Evolutionary conservation across 352 stramenopile species (phyloP).

Genomic region (Globisporangium okanoganense): DNA sequence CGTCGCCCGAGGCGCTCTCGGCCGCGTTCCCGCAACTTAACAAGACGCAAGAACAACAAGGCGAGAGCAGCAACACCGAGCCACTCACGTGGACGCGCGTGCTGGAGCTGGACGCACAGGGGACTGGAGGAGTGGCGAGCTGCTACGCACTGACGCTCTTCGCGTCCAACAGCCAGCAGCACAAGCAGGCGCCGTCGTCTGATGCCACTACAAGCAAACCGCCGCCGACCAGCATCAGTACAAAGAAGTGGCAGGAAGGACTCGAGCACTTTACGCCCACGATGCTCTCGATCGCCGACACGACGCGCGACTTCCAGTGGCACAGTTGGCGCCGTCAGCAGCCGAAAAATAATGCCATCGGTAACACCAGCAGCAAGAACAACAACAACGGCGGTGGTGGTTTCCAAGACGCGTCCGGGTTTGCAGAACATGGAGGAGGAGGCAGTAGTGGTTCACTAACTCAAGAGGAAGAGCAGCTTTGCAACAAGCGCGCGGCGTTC

Average conservation of each 20-base stretch:
- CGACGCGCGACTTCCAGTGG: constrained; percentile 40
- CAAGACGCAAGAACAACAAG: background rate
- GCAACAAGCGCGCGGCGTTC: constrained; percentile 27
- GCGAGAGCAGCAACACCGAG: constrained; percentile 7
- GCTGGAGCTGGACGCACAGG: constrained; percentile 25
- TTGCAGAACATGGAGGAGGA: background rate
- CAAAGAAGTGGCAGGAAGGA: constrained; percentile 49
- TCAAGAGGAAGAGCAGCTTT: constrained; percentile 19
- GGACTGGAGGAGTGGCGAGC: constrained; percentile 13
- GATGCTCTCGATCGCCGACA: constrained; percentile 66
- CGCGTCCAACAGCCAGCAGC: constrained; percentile 12
- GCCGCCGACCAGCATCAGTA: background rate
- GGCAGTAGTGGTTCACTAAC: background rate
- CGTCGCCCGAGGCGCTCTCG: constrained; percentile 27
- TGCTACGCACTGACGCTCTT: constrained; percentile 57
- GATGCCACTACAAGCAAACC: background rate
- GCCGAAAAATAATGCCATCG: background rate
- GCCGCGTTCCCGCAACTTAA: constrained; percentile 16
- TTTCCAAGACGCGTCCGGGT: background rate
- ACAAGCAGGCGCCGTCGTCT: background rate
- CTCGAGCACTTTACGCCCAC: constrained; percentile 79
- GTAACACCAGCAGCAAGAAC: background rate
- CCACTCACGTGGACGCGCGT: constrained; percentile 30
- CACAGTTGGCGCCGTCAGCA: constrained; percentile 4
- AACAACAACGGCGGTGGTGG: background rate